Base-by-base conservation (phyloP, 371 early-diverging fungal genomes). In the Lichtheimia ramosa region DNA sequence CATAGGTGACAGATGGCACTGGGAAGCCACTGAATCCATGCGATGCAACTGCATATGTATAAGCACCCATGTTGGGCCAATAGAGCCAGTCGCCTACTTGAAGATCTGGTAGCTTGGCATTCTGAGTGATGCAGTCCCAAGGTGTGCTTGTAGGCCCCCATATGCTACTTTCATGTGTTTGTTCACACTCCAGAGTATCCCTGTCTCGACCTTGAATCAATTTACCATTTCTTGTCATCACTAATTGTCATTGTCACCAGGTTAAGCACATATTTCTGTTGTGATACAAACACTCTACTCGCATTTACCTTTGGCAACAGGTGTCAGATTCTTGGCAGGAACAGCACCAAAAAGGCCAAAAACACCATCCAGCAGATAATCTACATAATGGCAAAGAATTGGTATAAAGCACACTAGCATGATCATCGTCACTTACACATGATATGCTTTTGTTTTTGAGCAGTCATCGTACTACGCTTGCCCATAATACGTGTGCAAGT, bases 61-160 rank as follows among this genome's bases (percentile, higher is more conserved):
- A 98, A 3, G 99, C 98, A 42, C 99, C 99, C 96, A 97, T 96
- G 72, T 90, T 81, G 54, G 92, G 89, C 77, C 91, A 96, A 71
- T 89, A 89, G 51, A 98, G 77, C 98, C 98, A 98, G 71, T 98
- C 99, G 56, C 98, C 97, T 24, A 93, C 83, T 53, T 90, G 83
- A 65, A 98, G 80, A 70, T 89, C 83, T 43, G 97, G 97, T 50
- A 98, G 79, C 56, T 54, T 56, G 13, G 80, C 70, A 34, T 85
- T 79, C 51, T 85, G 74, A 59, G 82, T 83, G 54, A 98, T 85
- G 71, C 93, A 93, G 78, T 98, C 99, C 63, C 96, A 92, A 21
- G 96, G 94, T 76, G 97, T 97, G 74, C 98, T 97, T 41, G 97
- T 98, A 24, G 96, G 98, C 15, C 97, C 97, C 98, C 98, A 97